A percentile compares a stretch with the other conserved stretches of the same genome.
These are phyloP conservation scores for Candida saitoana DNA, from an alignment of 805 yeast species.

Conservation along the genomic window DNA sequence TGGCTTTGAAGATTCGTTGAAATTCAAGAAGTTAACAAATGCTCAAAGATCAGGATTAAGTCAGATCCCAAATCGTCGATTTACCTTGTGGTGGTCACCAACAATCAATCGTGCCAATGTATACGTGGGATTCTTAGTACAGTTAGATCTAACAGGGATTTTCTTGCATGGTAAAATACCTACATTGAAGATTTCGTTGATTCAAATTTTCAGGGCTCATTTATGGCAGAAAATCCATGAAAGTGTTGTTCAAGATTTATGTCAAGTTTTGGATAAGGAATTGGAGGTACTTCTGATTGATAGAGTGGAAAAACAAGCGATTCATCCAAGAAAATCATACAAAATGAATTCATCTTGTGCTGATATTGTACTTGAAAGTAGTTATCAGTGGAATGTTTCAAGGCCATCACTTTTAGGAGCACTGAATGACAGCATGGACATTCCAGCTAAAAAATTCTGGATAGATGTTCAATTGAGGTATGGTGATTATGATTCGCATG, in stretches of 20 bases:
- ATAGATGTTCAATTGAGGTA: constrained; percentile 90
- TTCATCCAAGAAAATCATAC: constrained; percentile 96
- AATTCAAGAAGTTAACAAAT: constrained; percentile 89
- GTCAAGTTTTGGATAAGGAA: constrained; percentile 88
- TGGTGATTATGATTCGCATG: constrained; percentile 98
- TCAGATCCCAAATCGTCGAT: constrained; percentile 95
- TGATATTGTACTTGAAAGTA: constrained; percentile 73
- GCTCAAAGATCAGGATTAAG: constrained; percentile 97
- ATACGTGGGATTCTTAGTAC: constrained; percentile 95
- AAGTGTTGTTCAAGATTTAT: constrained; percentile 85
- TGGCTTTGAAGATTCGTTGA: constrained; percentile 95
- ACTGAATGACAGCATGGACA: constrained; percentile 58
- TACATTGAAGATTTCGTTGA: constrained; percentile 88
- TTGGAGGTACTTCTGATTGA: constrained; percentile 79
- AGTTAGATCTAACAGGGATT: constrained; percentile 92
- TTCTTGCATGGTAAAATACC: constrained; percentile 98
- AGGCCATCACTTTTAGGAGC: constrained; percentile 78
- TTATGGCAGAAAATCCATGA: constrained; percentile 99
- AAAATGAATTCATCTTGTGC: constrained; percentile 96
- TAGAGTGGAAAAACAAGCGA: constrained; percentile 81
- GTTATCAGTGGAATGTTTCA: constrained; percentile 78
- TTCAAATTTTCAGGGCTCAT: constrained; percentile 96
- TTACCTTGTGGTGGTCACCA: constrained; percentile 99
- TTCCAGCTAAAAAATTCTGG: constrained; percentile 78
- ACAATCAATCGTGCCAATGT: constrained; percentile 97